phyloP scores from a whole-genome alignment of 2,329 filamentous ascomycete species.

The Fusarium verticillioides region DNA sequence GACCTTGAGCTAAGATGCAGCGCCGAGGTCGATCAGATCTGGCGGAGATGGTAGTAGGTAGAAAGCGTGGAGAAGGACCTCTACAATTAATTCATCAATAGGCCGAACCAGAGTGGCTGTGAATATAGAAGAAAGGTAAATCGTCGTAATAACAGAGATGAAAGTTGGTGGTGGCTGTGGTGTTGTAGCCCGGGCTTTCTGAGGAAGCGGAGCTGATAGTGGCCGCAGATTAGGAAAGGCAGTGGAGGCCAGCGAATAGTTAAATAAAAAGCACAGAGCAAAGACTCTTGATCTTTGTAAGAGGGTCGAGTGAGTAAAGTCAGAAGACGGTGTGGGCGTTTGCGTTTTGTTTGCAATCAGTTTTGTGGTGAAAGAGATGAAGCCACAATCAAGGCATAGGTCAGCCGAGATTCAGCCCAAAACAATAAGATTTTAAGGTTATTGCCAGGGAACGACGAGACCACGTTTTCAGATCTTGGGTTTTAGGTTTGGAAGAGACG shows the following conservation, averaged over 20 bases:
- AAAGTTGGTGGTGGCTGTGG: slow-evolving; percentile 12
- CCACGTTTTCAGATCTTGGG: slow-evolving; percentile 32
- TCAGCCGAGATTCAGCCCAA: slow-evolving; percentile 39
- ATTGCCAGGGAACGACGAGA: slow-evolving; percentile 31
- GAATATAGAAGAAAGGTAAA: not conserved
- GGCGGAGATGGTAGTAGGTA: not conserved
- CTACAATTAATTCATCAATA: slow-evolving; percentile 8
- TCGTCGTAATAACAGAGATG: not conserved
- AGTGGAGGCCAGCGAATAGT: not conserved
- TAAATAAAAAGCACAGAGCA: slow-evolving; percentile 6
- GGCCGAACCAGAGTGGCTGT: not conserved
- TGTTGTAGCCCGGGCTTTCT: slow-evolving; percentile 18
- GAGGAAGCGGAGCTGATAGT: slow-evolving; percentile 15
- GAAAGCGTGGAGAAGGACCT: not conserved
- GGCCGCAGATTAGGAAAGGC: slow-evolving; percentile 11
- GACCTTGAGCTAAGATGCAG: slow-evolving; percentile 1
- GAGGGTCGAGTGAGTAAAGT: slow-evolving; percentile 23
- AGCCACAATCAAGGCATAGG: slow-evolving; percentile 35
- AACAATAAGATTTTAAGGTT: slow-evolving; percentile 41
- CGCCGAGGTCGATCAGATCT: slow-evolving; percentile 14
- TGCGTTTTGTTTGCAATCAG: slow-evolving; percentile 4
- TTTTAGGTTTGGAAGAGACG: not conserved
- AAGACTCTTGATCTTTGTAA: slow-evolving; percentile 17
- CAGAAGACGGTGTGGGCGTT: slow-evolving; percentile 16
- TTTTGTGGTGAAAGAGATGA: slow-evolving; percentile 28